A percentile compares a stretch with the other conserved stretches of the same genome.
phyloP scores from a whole-genome alignment of 2,329 filamentous ascomycete species.

The Daldinia sp. region DNA sequence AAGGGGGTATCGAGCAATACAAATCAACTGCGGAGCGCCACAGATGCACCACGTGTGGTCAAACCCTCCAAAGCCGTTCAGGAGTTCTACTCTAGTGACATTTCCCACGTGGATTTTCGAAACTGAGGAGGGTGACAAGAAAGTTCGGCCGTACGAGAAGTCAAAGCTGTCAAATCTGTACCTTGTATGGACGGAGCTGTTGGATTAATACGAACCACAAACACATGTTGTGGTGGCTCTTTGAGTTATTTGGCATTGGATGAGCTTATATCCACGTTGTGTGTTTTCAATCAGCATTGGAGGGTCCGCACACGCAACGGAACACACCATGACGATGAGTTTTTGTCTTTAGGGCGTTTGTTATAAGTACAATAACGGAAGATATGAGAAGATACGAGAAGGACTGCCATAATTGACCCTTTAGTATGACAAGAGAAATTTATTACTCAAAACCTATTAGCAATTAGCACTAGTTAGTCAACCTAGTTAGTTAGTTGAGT shows the following conservation, averaged over 20 bases:
- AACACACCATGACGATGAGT: too few species aligned
- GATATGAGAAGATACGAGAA: background rate
- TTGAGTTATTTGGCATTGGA: too few species aligned
- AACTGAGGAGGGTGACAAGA: constrained; percentile 28
- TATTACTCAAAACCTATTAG: too few species aligned
- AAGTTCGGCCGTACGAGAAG: constrained; percentile 27
- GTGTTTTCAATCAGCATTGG: too few species aligned
- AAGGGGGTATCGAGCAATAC: constrained; percentile 36
- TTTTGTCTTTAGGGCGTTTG: too few species aligned
- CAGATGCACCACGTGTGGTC: constrained; percentile 31
- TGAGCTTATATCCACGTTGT: too few species aligned
- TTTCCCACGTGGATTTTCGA: constrained; percentile 33
- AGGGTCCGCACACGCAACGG: too few species aligned
- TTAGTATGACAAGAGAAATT: too few species aligned
- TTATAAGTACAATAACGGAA: background rate
- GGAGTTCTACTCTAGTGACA: constrained; percentile 22
- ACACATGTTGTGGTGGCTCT: too few species aligned
- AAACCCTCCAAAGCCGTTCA: constrained; percentile 34
- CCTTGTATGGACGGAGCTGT: constrained; percentile 30
- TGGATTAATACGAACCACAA: constrained; percentile 8
- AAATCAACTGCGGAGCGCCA: constrained; percentile 29
- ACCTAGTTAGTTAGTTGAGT: too few species aligned
- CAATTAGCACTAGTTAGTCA: too few species aligned
- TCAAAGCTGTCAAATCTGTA: constrained; percentile 25
- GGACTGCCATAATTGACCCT: too few species aligned